phyloP scores from a whole-genome alignment of 441 rosid species.

The Erodium trifolium region DNA sequence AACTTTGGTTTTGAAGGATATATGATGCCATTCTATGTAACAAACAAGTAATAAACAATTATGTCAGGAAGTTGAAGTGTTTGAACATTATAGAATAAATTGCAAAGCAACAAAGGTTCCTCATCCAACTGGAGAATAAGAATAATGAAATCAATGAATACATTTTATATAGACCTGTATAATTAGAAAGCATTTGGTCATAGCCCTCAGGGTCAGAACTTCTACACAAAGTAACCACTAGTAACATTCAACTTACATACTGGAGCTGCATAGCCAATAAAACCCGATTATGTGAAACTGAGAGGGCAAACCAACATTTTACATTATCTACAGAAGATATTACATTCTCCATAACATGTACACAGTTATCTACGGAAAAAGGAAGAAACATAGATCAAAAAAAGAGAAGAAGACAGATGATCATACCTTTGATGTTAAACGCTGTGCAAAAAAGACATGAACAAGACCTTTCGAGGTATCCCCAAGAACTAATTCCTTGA shows the following conservation, averaged over 20 bases:
- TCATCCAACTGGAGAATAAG: not conserved
- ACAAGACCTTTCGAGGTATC: conserved; percentile 23
- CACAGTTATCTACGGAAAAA: not conserved
- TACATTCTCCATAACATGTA: not conserved
- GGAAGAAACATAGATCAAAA: not conserved
- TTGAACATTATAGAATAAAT: not conserved
- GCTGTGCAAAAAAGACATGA: conserved; percentile 23
- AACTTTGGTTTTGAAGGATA: not conserved
- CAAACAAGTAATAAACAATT: not conserved
- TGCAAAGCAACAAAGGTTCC: not conserved
- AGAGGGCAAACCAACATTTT: not conserved
- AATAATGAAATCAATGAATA: not conserved
- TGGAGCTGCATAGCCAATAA: not conserved
- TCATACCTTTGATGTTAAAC: conserved; percentile 21
- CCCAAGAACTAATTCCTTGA: conserved; percentile 18
- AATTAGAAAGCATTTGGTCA: not conserved
- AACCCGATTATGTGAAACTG: not conserved
- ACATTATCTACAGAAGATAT: not conserved
- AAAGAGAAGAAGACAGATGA: conserved; percentile 6
- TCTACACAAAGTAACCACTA: not conserved
- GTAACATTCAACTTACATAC: not conserved
- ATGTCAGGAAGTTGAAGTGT: not conserved
- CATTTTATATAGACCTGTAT: not conserved
- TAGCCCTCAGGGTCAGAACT: not conserved
- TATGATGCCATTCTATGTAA: not conserved